A percentile compares a stretch with the other conserved stretches of the same genome.
Conservation (phyloP, 257 asterid genomes). For the Solanum chiquidenum region DNA sequence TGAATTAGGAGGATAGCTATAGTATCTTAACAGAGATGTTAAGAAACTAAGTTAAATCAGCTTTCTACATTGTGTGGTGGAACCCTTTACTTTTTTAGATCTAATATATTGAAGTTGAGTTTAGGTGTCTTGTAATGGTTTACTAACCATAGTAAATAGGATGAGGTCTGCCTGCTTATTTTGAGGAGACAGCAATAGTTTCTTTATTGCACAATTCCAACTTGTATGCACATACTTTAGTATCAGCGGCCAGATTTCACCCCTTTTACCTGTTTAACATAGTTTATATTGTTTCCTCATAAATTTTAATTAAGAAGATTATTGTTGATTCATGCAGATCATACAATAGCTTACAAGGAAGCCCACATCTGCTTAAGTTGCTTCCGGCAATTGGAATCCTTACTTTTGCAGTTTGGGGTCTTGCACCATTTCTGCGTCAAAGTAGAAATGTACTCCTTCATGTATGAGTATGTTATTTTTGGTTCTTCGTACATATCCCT, state of each 20-base stretch:
- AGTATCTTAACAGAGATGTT: background rate
- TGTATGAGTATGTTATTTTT: slow-evolving; percentile 26
- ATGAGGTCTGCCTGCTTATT: background rate
- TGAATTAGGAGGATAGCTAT: background rate
- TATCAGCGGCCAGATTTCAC: background rate
- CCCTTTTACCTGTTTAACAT: background rate
- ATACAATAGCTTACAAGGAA: slow-evolving; percentile 41
- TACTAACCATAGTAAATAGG: background rate
- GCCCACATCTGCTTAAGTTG: slow-evolving; percentile 43
- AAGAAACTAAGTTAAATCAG: background rate
- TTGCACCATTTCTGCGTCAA: slow-evolving; percentile 61
- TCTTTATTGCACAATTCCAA: background rate
- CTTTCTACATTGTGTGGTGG: background rate
- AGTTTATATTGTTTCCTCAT: background rate
- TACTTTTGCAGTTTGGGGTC: slow-evolving; percentile 81
- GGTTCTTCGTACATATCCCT: slow-evolving; percentile 3
- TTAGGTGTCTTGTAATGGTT: background rate
- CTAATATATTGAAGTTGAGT: background rate
- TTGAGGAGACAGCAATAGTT: background rate
- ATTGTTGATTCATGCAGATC: slow-evolving; percentile 48
- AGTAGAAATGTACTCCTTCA: slow-evolving; percentile 52
- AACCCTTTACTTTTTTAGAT: background rate
- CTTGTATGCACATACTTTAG: background rate
- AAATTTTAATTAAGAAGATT: background rate
- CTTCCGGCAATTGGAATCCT: slow-evolving; percentile 68